Evolutionary conservation across 2,329 filamentous ascomycete species (phyloP), one percentile per base, ranked within the genome.

Genomic region (Diplodia sapinea): DNA sequence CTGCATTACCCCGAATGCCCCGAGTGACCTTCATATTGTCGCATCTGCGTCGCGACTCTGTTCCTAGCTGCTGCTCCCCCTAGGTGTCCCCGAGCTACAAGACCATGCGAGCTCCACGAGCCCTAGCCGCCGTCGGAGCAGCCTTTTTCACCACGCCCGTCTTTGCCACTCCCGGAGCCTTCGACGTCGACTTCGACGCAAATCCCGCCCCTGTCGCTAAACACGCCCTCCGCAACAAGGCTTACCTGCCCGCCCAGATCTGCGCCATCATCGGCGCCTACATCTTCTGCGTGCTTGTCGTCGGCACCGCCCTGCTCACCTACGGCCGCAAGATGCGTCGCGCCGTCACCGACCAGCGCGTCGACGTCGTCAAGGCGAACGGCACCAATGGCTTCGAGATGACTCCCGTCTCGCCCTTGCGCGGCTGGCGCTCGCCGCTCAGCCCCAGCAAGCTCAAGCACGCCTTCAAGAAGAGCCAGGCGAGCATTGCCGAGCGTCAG

Each of bases 241-340:
- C 84, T 20, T 87, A 90, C 67, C 86, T 97, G 26, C 92, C 93
- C 20, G 89, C 88, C 68, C 90, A 97, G 79, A 89, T 97, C 72
- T 90, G 91, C 70, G 92, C 89, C 71, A 91, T 98, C 69, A 85
- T 94, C 68, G 93, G 89, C 69, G 89, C 91, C 68, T 97, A 97
- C 87, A 85, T 94, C 68, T 78, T 92, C 69, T 91, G 88, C 43
- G 85, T 96, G 75, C 84, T 93, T 74, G 79, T 95, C 73, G 87
- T 95, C 73, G 89, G 92, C 73, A 82, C 87, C 40, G 81, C 82
- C 66, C 76, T 85, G n/a, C 78, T 84, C 70, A 83, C 82, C 1
- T 70, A 83, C 26, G 82, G 82, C 50, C 75, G 79, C 72, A 78
- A 73, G 66, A 77, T 81, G 73, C 77, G 82, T 69, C 76, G 77